phyloP scores from a whole-genome alignment of 768 basidiomycete species.

The Mycena floridula region DNA sequence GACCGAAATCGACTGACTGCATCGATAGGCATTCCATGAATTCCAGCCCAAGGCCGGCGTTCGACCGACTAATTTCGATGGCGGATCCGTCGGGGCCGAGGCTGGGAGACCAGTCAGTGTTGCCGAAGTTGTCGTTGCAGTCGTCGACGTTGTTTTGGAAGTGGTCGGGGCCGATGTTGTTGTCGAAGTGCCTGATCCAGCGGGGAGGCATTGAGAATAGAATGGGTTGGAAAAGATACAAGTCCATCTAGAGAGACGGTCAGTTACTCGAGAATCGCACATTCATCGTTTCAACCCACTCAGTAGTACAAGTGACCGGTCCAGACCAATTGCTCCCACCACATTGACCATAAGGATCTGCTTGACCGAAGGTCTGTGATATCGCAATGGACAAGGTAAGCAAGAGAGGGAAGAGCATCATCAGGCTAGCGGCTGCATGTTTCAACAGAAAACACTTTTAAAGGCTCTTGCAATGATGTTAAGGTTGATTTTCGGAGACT shows the following conservation, averaged over 20 bases:
- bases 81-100: slow-evolving; percentile 33
- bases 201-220: slow-evolving; percentile 32
- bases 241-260: slow-evolving; percentile 19
- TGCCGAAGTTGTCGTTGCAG: slow-evolving; percentile 11
- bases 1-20: slow-evolving; percentile 20
- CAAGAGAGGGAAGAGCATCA: too few species aligned
- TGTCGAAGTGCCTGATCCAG: slow-evolving; percentile 4
- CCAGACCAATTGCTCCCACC: too few species aligned
- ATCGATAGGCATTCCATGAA: slow-evolving; percentile 44
- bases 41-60: slow-evolving; percentile 50
- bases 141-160: slow-evolving; percentile 6
- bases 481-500: too few species aligned
- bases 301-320: too few species aligned
- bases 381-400: too few species aligned
- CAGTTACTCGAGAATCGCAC: too few species aligned
- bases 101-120: slow-evolving; percentile 24
- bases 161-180: slow-evolving; percentile 5
- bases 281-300: too few species aligned
- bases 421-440: too few species aligned
- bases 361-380: too few species aligned
- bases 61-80: slow-evolving; percentile 33
- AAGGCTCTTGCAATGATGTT: too few species aligned
- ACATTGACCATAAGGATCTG: too few species aligned
- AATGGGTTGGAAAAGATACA: slow-evolving; percentile 27
- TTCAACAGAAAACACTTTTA: too few species aligned